phyloP scores from a whole-genome alignment of 1,284 basidiomycete species.

The Flammula alnicola region DNA sequence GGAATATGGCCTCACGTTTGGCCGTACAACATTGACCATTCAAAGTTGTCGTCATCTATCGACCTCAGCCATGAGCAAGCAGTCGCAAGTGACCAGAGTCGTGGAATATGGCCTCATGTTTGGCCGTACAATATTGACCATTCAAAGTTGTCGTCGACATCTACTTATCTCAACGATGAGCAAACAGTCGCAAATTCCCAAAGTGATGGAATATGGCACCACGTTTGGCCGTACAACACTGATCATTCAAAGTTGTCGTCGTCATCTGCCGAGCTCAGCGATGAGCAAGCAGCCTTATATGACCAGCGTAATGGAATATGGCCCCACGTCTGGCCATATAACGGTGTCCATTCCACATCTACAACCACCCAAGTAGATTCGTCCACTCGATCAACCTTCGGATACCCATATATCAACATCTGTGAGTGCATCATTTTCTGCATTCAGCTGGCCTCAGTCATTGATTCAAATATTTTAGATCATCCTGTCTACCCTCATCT shows the following conservation, averaged over 20 bases:
- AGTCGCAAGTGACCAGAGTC: too few relatives aligned
- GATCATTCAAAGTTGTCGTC: background rate
- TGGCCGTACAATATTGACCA: constrained; percentile 35
- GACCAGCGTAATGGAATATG: background rate
- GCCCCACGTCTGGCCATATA: constrained; percentile 15
- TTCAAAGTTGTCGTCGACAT: too few relatives aligned
- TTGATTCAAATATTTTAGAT: constrained; percentile 32
- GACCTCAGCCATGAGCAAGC: too few relatives aligned
- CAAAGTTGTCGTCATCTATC: too few relatives aligned
- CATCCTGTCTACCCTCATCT: constrained; percentile 41
- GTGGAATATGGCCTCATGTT: constrained; percentile 8
- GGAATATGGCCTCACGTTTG: too few relatives aligned
- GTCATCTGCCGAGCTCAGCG: background rate
- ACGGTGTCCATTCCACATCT: constrained; percentile 12
- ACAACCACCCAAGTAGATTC: background rate
- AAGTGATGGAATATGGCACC: constrained; percentile 33
- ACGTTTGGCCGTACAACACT: constrained; percentile 14
- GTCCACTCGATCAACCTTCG: background rate
- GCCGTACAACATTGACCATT: too few relatives aligned
- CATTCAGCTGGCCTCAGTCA: background rate
- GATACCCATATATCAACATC: constrained; percentile 23
- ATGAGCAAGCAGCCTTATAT: background rate
- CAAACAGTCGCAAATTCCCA: background rate
- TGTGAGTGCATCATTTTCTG: constrained; percentile 16
- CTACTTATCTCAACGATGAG: background rate